Conservation (phyloP, 73 alveolate genomes). For the Symbiodinium pilosum region DNA sequence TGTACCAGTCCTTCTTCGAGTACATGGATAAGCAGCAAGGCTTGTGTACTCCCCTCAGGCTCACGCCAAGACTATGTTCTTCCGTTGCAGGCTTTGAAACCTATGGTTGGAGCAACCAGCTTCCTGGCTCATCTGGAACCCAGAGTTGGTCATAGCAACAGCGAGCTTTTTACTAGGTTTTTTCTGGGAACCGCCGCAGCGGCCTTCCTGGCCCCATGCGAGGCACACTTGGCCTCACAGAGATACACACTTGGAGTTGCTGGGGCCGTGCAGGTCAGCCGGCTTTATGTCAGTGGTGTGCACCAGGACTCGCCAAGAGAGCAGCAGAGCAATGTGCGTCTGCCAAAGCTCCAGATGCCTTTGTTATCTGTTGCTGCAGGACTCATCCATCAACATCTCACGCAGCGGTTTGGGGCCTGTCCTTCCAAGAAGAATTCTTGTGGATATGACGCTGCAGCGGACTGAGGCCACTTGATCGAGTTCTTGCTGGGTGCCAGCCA, state of each 20-base stretch:
- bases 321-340: background rate
- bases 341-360: background rate
- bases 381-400: background rate
- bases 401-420: background rate
- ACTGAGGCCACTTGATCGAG: conserved; percentile 60
- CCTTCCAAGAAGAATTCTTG: too few relatives aligned
- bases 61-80: too few relatives aligned
- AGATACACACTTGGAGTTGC: too few relatives aligned
- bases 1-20: conserved; percentile 81
- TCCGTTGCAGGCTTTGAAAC: conserved; percentile 38
- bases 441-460: too few relatives aligned
- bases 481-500: conserved; percentile 29
- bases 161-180: background rate
- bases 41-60: too few relatives aligned
- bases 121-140: too few relatives aligned
- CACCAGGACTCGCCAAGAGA: conserved; percentile 27
- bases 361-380: background rate
- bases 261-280: background rate
- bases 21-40: conserved; percentile 48
- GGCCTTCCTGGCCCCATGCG: conserved; percentile 40
- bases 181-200: conserved; percentile 83
- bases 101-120: conserved; percentile 76
- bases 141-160: too few relatives aligned
- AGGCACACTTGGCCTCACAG: too few relatives aligned
- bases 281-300: conserved; percentile 57